A percentile compares a stretch with the other conserved stretches of the same genome.
These are phyloP conservation scores for Phanerodontia chrysosporium DNA, from an alignment of 768 basidiomycete genomes.

Conservation along the genomic window DNA sequence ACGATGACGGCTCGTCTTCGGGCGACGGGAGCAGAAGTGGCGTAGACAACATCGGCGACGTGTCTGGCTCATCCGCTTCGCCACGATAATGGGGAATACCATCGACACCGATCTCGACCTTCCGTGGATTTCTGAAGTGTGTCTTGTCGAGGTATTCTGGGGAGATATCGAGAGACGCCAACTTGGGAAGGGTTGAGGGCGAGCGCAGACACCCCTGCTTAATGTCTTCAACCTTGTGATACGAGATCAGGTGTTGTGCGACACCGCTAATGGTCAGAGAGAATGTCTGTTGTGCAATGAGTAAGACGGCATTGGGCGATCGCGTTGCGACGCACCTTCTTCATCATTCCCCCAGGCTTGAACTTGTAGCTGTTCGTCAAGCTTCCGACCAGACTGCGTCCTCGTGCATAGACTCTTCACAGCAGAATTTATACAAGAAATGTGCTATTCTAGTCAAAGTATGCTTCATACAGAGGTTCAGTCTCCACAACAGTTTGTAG, in stretches of 20 bases:
- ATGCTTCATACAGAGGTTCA: too few relatives aligned
- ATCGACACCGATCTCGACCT: constrained; percentile 81
- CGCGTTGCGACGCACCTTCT: constrained; percentile 83
- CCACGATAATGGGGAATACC: constrained; percentile 80
- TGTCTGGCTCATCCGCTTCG: constrained; percentile 64
- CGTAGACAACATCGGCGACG: constrained; percentile 26
- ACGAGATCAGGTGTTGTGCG: constrained; percentile 90
- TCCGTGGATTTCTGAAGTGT: constrained; percentile 87
- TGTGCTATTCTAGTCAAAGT: too few relatives aligned
- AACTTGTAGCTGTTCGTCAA: constrained; percentile 93
- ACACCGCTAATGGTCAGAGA: constrained; percentile 82
- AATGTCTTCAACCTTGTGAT: constrained; percentile 91
- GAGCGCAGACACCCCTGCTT: constrained; percentile 82
- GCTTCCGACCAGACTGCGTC: constrained; percentile 83
- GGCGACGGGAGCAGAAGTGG: constrained; percentile 17
- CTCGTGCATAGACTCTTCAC: too few relatives aligned
- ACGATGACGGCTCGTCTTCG: constrained; percentile 18
- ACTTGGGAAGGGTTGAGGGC: constrained; percentile 84
- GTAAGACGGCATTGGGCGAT: neutral
- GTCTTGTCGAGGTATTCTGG: constrained; percentile 80
- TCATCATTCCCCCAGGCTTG: constrained; percentile 91
- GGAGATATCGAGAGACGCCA: constrained; percentile 76
- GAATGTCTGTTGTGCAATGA: constrained; percentile 65
- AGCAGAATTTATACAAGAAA: too few relatives aligned
- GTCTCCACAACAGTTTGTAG: too few relatives aligned